Evolutionary conservation across 768 basidiomycete species (phyloP).

Genomic region (Porphyrellus cyaneotinctus): DNA sequence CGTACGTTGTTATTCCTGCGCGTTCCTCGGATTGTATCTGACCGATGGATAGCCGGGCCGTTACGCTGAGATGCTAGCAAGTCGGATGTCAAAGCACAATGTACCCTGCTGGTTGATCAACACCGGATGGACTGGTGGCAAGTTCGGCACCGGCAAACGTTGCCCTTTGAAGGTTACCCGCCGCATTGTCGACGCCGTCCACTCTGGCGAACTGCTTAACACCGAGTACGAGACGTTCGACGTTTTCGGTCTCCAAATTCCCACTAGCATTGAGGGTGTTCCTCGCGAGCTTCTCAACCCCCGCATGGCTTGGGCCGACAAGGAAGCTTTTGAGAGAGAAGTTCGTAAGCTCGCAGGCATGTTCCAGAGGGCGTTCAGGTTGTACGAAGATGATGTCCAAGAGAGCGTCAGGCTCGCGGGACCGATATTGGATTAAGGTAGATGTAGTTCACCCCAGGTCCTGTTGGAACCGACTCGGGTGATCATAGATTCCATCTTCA

Average conservation of each 20-base stretch:
- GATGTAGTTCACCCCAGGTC: neutral
- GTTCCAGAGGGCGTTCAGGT: conserved; percentile 91
- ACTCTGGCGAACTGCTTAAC: conserved; percentile 85
- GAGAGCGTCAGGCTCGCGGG: conserved; percentile 80
- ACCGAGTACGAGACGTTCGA: conserved; percentile 83
- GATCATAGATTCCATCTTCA: neutral
- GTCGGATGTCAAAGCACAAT: conserved; percentile 84
- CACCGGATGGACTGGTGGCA: conserved; percentile 96
- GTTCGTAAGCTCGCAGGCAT: conserved; percentile 84
- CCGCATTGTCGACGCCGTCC: conserved; percentile 94
- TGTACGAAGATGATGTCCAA: conserved; percentile 86
- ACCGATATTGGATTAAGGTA: conserved; percentile 40
- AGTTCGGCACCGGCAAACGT: conserved; percentile 88
- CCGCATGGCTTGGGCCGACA: conserved; percentile 78
- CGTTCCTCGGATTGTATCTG: neutral
- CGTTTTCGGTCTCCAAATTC: conserved; percentile 81
- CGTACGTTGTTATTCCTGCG: conserved; percentile 37
- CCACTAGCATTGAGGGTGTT: conserved; percentile 78
- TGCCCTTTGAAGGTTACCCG: conserved; percentile 97
- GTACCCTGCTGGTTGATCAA: conserved; percentile 99
- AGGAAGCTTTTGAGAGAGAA: conserved; percentile 87
- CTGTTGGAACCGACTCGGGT: conserved; percentile 4
- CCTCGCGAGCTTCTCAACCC: conserved; percentile 92
- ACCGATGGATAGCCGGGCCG: conserved; percentile 62
- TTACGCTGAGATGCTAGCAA: conserved; percentile 96